phyloP scores from a whole-genome alignment of 208 protist species.

The Acanthamoeba culbertsoni region DNA sequence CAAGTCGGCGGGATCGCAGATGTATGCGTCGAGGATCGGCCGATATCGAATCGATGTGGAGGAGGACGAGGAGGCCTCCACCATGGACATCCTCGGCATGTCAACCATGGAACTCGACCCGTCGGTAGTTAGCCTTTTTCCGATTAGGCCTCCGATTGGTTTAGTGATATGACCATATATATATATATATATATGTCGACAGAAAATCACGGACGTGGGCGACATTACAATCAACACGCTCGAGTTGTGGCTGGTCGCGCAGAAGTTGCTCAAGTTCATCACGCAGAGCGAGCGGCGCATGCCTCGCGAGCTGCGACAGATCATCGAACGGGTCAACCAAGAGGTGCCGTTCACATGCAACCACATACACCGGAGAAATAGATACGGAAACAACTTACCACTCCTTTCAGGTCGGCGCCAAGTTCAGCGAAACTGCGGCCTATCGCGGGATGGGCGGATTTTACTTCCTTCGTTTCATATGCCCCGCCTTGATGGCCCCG shows the following conservation, averaged over 20 bases:
- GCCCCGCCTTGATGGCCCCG: not conserved
- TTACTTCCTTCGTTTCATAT: not conserved
- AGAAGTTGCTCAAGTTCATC: slow-evolving; percentile 37
- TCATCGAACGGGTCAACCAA: not conserved
- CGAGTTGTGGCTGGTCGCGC: slow-evolving; percentile 16
- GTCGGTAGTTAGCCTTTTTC: not conserved
- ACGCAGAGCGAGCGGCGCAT: not conserved
- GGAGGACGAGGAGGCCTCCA: not conserved
- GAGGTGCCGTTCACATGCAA: not conserved
- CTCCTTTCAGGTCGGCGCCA: not conserved
- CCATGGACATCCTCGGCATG: not conserved
- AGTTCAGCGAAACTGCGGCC: not conserved
- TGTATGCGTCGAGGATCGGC: not conserved
- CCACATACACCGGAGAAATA: too few species aligned
- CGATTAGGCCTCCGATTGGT: not conserved
- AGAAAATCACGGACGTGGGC: not conserved
- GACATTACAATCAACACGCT: slow-evolving; percentile 29
- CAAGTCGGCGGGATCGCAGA: not conserved
- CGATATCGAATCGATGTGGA: not conserved
- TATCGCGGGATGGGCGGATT: not conserved
- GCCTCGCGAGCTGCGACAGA: not conserved
- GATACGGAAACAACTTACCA: too few species aligned
- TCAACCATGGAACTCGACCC: not conserved
- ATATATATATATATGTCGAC: too few species aligned
- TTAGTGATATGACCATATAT: too few species aligned